A percentile compares a stretch with the other conserved stretches of the same genome.
Evolutionary conservation across 1,139 yeast genomes (phyloP).

Genomic region (Trichomonascaceae sp.): DNA sequence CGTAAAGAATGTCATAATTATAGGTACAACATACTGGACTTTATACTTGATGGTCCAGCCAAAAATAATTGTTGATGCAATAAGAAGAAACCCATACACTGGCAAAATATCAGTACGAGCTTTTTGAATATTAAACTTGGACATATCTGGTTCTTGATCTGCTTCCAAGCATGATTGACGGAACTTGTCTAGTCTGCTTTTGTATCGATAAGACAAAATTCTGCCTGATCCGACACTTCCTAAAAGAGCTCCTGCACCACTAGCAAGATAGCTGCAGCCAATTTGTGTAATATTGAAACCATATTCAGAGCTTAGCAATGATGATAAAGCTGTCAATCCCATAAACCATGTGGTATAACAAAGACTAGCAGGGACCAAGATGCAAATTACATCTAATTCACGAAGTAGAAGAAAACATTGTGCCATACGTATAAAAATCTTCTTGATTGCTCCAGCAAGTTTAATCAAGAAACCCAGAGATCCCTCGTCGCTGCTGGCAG

Average conservation of each 20-base stretch:
- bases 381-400: constrained; percentile 34
- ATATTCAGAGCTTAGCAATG: constrained; percentile 45
- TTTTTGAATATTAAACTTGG: constrained; percentile 41
- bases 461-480: not conserved
- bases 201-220: constrained; percentile 30
- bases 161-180: constrained; percentile 34
- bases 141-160: constrained; percentile 34
- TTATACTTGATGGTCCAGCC: constrained; percentile 63
- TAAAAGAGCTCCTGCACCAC: constrained; percentile 35
- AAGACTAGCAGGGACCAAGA: constrained; percentile 49
- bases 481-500: not conserved
- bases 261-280: constrained; percentile 51
- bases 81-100: constrained; percentile 31
- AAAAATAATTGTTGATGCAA: constrained; percentile 42
- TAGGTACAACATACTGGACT: constrained; percentile 48
- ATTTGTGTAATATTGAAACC: constrained; percentile 46
- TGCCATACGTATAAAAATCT: not conserved
- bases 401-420: constrained; percentile 16
- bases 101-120: constrained; percentile 39
- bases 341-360: constrained; percentile 67
- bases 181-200: constrained; percentile 12
- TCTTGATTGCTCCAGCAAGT: not conserved
- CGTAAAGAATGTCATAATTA: constrained; percentile 44
- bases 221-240: constrained; percentile 34
- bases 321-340: constrained; percentile 57